Evolutionary conservation across 2,329 filamentous ascomycete genomes (phyloP), one percentile per base, ranked within the genome.

Genomic region (Plectosphaerella cucumerina): DNA sequence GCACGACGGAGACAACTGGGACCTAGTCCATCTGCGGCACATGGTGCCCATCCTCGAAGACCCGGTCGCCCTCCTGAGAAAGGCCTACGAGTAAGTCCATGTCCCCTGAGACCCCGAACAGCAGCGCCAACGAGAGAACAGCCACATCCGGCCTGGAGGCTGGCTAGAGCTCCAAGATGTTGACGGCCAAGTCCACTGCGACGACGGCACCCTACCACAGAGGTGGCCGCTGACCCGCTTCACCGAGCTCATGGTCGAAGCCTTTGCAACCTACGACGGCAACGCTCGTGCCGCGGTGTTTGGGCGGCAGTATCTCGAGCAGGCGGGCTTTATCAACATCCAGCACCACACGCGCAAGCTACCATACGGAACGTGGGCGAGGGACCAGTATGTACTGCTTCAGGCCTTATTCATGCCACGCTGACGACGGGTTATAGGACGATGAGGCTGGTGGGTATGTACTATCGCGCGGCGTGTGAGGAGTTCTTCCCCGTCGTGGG

Each of bases 101-200:
- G 1, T 9, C 3, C 5, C 26, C 17, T 15, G 6, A 2, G 3
- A 1, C 15, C n/a, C 12, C 8, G 48, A 48, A 35, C 41, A 23
- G 15, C 11, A 1, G 12, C 8, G 4, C 26, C 8, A 31, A 14
- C 10, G 11, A 44, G 15, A 0, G 11, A 4, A 15, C 11, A 70
- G 70, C 11, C 62, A 71, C 20, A 58, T 74, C 50, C 70, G 62
- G 26, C 73, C 76, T 0, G 73, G 74, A 11, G 74, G 66, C 0
- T 76, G 70, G 70, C 58, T 75, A 9, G 74, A 77, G 50, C 60
- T 76, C 0, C 73, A 76, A 50, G 74, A 77, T 17, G 67, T 73
- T 10, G 70, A 74, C 22, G 71, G 70, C 39, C 61, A 67, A 41
- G 62, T 70, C 6, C 67, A 69, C 49, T 64, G 61, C 35, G 70